A percentile compares a stretch with the other conserved stretches of the same genome.
Conservation (phyloP, 1,139 yeast species). For the Pichia norvegensis region DNA sequence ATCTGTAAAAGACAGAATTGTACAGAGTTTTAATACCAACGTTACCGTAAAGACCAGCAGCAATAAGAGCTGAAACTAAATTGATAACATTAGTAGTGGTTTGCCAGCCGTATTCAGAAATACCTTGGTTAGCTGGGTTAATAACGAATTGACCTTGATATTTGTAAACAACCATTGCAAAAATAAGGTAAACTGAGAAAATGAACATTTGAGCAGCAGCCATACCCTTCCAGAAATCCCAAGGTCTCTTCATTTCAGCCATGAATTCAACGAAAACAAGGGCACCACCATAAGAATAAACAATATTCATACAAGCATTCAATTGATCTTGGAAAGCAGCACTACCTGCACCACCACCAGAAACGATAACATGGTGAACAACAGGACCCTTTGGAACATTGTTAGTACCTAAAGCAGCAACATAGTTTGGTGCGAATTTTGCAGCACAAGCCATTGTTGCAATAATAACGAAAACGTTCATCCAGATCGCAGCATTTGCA, state of each 20-base stretch:
- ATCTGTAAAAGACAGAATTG: constrained; percentile 31
- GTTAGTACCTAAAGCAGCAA: constrained; percentile 26
- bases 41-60: constrained; percentile 39
- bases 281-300: constrained; percentile 43
- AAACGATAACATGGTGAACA: constrained; percentile 6
- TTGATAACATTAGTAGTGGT: constrained; percentile 35
- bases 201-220: constrained; percentile 36
- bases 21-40: constrained; percentile 38
- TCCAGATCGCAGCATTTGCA: constrained; percentile 38
- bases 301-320: constrained; percentile 37
- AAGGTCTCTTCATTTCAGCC: constrained; percentile 40
- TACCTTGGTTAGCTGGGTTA: constrained; percentile 38
- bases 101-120: constrained; percentile 32
- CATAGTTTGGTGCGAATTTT: constrained; percentile 30
- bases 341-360: constrained; percentile 12
- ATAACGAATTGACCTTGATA: constrained; percentile 38
- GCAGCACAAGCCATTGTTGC: constrained; percentile 37
- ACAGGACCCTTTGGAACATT: constrained; percentile 23
- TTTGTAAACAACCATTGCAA: constrained; percentile 35
- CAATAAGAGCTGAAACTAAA: constrained; percentile 34
- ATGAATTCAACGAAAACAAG: constrained; percentile 38
- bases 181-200: constrained; percentile 32
- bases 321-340: constrained; percentile 28
- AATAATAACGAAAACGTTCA: constrained; percentile 34
- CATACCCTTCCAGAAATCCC: constrained; percentile 42